A percentile compares a stretch with the other conserved stretches of the same genome.
Evolutionary conservation across 2,329 filamentous ascomycete genomes (phyloP).

Genomic region (Hypoxylon sp.): DNA sequence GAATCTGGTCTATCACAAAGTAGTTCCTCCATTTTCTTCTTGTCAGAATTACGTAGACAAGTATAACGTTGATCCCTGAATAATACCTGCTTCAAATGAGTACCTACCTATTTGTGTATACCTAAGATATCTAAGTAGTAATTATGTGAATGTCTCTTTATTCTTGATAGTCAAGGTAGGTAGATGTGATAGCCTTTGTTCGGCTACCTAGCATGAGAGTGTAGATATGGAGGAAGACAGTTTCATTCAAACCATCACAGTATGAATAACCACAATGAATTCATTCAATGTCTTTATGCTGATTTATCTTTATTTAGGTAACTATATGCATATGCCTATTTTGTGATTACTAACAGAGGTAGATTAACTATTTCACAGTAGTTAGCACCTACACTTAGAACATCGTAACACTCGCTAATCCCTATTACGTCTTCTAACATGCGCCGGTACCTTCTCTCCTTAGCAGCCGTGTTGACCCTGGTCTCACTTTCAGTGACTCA

Average conservation of each 20-base stretch:
- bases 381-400: not conserved
- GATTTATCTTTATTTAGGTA: not conserved
- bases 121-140: not conserved
- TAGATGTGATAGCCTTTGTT: not conserved
- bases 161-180: not conserved
- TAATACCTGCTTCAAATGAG: no score
- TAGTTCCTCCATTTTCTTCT: no score
- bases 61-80: no score
- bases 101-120: not conserved
- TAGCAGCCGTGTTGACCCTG: slow-evolving; percentile 1
- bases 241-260: not conserved
- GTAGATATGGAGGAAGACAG: not conserved
- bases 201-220: not conserved
- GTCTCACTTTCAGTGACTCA: slow-evolving; percentile 63
- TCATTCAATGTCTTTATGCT: not conserved
- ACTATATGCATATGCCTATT: not conserved
- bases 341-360: not conserved
- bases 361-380: not conserved
- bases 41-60: no score
- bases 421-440: slow-evolving; percentile 6
- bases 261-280: not conserved
- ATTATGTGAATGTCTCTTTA: not conserved
- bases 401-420: not conserved
- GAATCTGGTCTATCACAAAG: no score
- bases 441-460: not conserved